Percentiles rank a stretch among this genome's conserved stretches.
Conservation (phyloP, 306 rosid species). For the Lagenaria siceraria region DNA sequence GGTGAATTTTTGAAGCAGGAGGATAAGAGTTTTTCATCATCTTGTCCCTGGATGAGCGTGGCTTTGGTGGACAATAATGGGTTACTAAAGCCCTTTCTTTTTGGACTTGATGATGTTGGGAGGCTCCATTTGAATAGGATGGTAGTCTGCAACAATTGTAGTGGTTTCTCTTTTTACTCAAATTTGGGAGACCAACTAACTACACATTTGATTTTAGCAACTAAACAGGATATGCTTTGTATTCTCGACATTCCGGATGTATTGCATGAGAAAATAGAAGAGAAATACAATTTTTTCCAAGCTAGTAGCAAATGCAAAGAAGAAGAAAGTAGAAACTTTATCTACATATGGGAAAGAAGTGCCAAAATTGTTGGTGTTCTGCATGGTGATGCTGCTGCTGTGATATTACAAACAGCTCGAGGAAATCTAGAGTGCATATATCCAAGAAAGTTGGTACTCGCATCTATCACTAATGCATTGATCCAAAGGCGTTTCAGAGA, state of each 20-base stretch:
- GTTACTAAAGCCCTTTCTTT: slow-evolving; percentile 40
- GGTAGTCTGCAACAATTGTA: slow-evolving; percentile 73
- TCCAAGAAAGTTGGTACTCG: slow-evolving; percentile 81
- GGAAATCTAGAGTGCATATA: slow-evolving; percentile 86
- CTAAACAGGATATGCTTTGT: slow-evolving; percentile 79
- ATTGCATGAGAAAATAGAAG: slow-evolving; percentile 41
- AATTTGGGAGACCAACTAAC: slow-evolving; percentile 60
- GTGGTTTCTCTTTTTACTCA: slow-evolving; percentile 77
- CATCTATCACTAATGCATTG: slow-evolving; percentile 70
- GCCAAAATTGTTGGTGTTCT: slow-evolving; percentile 74
- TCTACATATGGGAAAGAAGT: slow-evolving; percentile 90
- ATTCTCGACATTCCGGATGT: slow-evolving; percentile 56
- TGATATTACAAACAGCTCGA: slow-evolving; percentile 63
- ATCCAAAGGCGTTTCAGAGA: slow-evolving; percentile 66
- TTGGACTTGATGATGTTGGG: slow-evolving; percentile 76
- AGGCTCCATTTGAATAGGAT: slow-evolving; percentile 58
- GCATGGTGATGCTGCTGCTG: slow-evolving; percentile 84
- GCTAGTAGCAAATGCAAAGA: slow-evolving; percentile 33
- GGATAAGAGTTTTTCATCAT: slow-evolving; percentile 41
- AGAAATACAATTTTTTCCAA: slow-evolving; percentile 36
- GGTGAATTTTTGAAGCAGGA: slow-evolving; percentile 37
- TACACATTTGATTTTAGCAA: slow-evolving; percentile 64
- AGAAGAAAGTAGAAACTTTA: slow-evolving; percentile 39
- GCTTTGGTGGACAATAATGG: slow-evolving; percentile 35
- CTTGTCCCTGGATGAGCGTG: slow-evolving; percentile 80